Evolutionary conservation across 2,329 filamentous ascomycete genomes (phyloP).

Genomic region (Trichophyton schoenleinii): DNA sequence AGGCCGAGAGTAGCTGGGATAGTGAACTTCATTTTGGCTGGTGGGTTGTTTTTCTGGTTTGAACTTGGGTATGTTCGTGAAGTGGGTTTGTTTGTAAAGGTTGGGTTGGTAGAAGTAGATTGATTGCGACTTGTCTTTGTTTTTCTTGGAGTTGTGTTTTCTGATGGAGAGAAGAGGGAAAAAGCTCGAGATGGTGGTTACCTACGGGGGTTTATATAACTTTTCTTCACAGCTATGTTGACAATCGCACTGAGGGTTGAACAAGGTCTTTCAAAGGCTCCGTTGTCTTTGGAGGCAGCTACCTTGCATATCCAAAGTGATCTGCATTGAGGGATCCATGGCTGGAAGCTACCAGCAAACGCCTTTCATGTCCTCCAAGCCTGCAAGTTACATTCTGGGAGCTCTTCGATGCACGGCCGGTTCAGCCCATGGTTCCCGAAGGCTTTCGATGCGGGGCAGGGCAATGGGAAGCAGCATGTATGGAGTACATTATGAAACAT

Average conservation of each 20-base stretch:
- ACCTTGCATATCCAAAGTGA: background rate
- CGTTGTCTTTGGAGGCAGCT: background rate
- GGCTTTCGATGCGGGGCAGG: background rate
- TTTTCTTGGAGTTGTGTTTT: background rate
- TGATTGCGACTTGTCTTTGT: background rate
- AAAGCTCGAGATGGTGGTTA: background rate
- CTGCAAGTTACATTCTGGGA: background rate
- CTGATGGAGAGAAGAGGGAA: background rate
- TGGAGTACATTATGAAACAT: background rate
- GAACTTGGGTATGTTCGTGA: background rate
- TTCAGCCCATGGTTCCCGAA: background rate
- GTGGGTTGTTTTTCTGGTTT: background rate
- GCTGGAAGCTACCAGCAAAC: background rate
- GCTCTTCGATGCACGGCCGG: background rate
- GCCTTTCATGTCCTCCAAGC: background rate
- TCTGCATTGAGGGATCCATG: background rate
- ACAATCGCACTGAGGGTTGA: background rate
- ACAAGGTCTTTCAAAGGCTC: background rate
- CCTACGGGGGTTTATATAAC: background rate
- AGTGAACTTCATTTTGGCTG: constrained; percentile 13
- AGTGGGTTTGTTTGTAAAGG: background rate
- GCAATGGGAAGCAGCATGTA: background rate
- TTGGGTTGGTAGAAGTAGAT: background rate
- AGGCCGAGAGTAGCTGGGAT: constrained; percentile 15
- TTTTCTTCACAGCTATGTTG: background rate